Evolutionary conservation across 177 flowering plant species (phyloP), one percentile per base, ranked within the genome.

Genomic region (Vitis hybrid): DNA sequence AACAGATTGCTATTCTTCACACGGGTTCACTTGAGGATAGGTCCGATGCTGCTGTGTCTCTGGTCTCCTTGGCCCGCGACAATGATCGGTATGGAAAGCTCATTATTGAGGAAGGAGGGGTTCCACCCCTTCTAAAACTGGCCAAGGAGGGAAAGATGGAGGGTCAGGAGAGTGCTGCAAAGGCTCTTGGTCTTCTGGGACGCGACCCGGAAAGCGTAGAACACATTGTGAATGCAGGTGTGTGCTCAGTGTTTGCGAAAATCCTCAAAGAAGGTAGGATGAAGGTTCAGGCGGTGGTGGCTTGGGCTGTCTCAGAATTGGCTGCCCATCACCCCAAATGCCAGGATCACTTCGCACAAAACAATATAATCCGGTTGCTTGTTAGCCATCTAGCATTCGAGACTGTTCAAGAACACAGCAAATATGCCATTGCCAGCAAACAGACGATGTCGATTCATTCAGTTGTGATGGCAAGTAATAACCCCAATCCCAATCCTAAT

Each of bases 391-490:
- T 91, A 0, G 94, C 93, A 0, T 90, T 90, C 66, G 97, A 91
- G 73, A 91, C 97, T 11, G 79, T 91, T 54, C 90, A 90, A 68
- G 97, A 90, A 69, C 97, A 91, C 56, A 90, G 93, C 68, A 91
- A 85, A 80, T 91, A 91, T 49, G 82, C 86, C 0, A 82, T 89
- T 56, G 78, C 81, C 7, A 79, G 74, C 68, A 84, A 81, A 66
- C 82, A 86, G 22, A 60, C 61, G 1, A 54, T 85, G 78, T 83
- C 88, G 13, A 82, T 88, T 58, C 92, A 88, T 78, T 82, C 89
- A 2, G 81, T 85, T 29, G 69, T 89, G 10, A 66, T 88, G 77
- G 94, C 90, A 0, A 89, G 77, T 60, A 85, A 76, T 50, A 61
- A 26, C 11, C 29, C 12, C 14, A 15, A 29, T 13, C n/a, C 5